These are phyloP conservation scores for Fusarium lyarnte DNA, from an alignment of 2,329 filamentous ascomycete species.

Conservation along the genomic window DNA sequence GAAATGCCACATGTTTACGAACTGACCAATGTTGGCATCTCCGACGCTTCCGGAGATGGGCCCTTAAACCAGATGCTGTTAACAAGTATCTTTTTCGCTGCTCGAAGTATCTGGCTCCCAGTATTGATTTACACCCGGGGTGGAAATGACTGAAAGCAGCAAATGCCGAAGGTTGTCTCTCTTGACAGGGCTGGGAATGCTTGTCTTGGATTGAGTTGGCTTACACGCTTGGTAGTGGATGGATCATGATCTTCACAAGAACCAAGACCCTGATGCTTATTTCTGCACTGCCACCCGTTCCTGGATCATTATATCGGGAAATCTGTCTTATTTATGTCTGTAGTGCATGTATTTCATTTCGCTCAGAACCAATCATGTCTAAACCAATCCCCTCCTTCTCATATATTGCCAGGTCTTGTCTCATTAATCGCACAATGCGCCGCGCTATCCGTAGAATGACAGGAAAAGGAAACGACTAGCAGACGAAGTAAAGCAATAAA, in stretches of 20 bases:
- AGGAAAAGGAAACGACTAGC: background rate
- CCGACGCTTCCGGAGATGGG: constrained; percentile 30
- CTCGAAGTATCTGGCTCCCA: constrained; percentile 19
- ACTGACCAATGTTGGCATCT: constrained; percentile 12
- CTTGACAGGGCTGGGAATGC: constrained; percentile 8
- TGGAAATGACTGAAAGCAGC: background rate
- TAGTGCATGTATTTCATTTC: constrained; percentile 10
- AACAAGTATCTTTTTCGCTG: constrained; percentile 23
- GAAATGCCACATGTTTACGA: constrained; percentile 17
- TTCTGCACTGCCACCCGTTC: constrained; percentile 4
- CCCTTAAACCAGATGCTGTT: background rate
- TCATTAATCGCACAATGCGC: constrained; percentile 19
- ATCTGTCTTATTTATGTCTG: constrained; percentile 19
- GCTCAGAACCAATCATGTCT: background rate
- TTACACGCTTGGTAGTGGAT: background rate
- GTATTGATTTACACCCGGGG: constrained; percentile 18
- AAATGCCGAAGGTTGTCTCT: constrained; percentile 2
- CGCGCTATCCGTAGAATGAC: constrained; percentile 25
- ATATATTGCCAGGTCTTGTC: constrained; percentile 8
- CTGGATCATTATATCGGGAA: background rate
- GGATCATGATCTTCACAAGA: background rate
- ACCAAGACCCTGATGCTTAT: background rate
- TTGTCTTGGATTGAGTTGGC: constrained; percentile 12
- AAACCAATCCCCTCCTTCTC: background rate
- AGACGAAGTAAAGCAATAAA: background rate